phyloP scores from a whole-genome alignment of 768 basidiomycete species.

The Rhodotorula kratochvilovae region DNA sequence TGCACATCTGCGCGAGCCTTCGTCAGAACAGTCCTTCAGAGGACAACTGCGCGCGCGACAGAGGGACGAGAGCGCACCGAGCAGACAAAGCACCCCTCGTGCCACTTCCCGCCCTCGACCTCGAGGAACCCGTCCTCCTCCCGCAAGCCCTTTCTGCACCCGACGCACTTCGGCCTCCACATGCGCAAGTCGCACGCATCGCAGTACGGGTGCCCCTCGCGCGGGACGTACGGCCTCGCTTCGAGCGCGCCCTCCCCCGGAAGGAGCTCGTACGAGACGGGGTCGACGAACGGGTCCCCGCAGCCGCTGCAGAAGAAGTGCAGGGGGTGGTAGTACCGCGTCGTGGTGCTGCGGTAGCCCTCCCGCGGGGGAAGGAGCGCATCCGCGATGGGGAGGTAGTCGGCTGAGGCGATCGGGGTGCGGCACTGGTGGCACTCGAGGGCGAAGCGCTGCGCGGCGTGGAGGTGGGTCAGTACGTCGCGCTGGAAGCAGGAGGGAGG shows the following conservation, averaged over 20 bases:
- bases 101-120: slow-evolving; percentile 89
- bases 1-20: slow-evolving; percentile 19
- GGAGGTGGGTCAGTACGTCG: not conserved
- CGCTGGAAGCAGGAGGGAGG: not conserved
- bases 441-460: slow-evolving; percentile 67
- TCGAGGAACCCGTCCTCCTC: slow-evolving; percentile 53
- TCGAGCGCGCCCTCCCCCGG: slow-evolving; percentile 43
- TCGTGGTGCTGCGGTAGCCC: not conserved
- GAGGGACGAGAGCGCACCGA: slow-evolving; percentile 58
- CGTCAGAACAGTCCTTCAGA: too few species aligned
- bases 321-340: slow-evolving; percentile 83
- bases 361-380: slow-evolving; percentile 55
- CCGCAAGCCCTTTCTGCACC: slow-evolving; percentile 71
- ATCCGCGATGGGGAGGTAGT: slow-evolving; percentile 95
- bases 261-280: slow-evolving; percentile 48
- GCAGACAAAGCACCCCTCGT: slow-evolving; percentile 86
- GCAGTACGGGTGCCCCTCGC: slow-evolving; percentile 89
- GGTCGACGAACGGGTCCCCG: slow-evolving; percentile 89
- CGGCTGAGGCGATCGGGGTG: slow-evolving; percentile 88
- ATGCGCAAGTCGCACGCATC: slow-evolving; percentile 85
- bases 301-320: slow-evolving; percentile 99
- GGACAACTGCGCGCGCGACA: too few species aligned
- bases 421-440: slow-evolving; percentile 88
- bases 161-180: slow-evolving; percentile 77
- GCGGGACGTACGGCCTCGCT: slow-evolving; percentile 71